Percentiles rank a stretch among this genome's conserved stretches.
Evolutionary conservation across 106 monocot genomes (phyloP).

Genomic region (Platanthera guangdongensis): DNA sequence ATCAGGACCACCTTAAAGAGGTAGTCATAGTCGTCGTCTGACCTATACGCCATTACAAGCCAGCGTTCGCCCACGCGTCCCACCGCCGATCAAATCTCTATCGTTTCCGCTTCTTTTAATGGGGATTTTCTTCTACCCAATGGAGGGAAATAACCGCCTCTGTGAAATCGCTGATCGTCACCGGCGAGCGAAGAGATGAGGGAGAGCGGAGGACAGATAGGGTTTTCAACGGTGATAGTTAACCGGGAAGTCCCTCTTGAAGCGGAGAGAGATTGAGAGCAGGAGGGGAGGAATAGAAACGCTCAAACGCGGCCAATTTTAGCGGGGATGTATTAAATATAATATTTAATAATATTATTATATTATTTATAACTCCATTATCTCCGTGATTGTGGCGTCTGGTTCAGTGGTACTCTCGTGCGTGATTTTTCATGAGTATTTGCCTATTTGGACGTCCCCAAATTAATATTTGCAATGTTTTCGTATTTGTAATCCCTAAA

Average conservation of each 20-base stretch:
- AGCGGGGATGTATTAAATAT: too few species aligned
- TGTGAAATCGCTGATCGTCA: not conserved
- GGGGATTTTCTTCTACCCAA: not conserved
- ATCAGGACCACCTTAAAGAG: constrained; percentile 56
- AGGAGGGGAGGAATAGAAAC: too few species aligned
- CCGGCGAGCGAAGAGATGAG: not conserved
- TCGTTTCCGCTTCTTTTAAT: not conserved
- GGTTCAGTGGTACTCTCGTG: too few species aligned
- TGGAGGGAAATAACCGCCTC: not conserved
- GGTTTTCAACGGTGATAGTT: not conserved
- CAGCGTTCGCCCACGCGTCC: not conserved
- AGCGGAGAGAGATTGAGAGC: not conserved
- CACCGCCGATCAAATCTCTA: not conserved
- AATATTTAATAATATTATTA: too few species aligned
- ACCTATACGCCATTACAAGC: not conserved
- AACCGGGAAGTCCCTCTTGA: not conserved
- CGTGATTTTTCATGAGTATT: too few species aligned
- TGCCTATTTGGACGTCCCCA: too few species aligned
- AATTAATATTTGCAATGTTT: too few species aligned
- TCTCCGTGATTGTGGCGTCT: too few species aligned
- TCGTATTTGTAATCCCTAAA: too few species aligned
- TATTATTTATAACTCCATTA: too few species aligned
- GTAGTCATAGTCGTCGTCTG: constrained; percentile 25
- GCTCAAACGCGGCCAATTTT: too few species aligned
- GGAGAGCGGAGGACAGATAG: not conserved